Percentiles rank a stretch among this genome's conserved stretches.
These are phyloP conservation scores for Colletotrichum sp. DNA, from an alignment of 2,329 filamentous ascomycete genomes.

Conservation along the genomic window DNA sequence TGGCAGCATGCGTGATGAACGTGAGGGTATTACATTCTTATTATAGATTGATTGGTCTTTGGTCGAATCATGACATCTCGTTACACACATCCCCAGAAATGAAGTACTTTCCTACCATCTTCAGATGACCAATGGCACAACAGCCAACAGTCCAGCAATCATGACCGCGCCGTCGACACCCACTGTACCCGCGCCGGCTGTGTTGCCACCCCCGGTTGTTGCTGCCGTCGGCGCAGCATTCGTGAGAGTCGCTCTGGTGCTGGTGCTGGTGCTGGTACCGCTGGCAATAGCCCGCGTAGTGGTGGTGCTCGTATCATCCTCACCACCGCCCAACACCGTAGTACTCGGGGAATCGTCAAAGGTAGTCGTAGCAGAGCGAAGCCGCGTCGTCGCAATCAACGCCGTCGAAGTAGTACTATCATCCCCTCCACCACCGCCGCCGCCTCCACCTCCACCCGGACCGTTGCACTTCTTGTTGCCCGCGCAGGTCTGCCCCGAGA, in stretches of 20 bases:
- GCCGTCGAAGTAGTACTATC: background rate
- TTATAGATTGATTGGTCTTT: background rate
- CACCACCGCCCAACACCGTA: background rate
- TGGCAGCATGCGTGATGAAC: background rate
- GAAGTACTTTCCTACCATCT: background rate
- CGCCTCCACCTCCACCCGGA: background rate
- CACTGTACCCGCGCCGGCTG: background rate
- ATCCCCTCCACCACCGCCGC: background rate
- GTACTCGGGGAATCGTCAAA: background rate
- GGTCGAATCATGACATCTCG: background rate
- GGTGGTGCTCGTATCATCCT: background rate
- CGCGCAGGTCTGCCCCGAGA: constrained; percentile 16
- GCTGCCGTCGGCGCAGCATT: background rate
- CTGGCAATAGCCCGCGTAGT: constrained; percentile 2
- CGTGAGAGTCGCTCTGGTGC: background rate
- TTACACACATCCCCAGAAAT: background rate
- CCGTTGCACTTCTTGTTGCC: background rate
- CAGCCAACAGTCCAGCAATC: background rate
- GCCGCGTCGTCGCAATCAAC: background rate
- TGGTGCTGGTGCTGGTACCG: background rate
- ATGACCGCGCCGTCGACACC: background rate
- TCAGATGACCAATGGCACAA: background rate
- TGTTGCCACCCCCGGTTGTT: background rate
- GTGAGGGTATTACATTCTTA: background rate
- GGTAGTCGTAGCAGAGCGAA: background rate